Evolutionary conservation across 768 basidiomycete genomes (phyloP).

Genomic region (Macrolepiota dolichaula): DNA sequence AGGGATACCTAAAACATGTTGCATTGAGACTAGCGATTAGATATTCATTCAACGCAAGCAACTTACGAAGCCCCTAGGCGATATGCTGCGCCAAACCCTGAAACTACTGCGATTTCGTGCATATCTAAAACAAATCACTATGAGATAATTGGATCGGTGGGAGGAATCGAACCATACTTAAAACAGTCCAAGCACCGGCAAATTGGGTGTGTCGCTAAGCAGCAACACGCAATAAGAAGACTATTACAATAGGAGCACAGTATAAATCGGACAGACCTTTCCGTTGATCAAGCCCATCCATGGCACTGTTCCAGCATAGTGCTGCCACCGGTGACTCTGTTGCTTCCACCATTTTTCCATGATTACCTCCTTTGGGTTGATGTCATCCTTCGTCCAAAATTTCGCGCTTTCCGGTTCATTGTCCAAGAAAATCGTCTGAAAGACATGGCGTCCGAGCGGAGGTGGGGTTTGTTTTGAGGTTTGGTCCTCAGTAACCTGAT

Average conservation of each 20-base stretch:
- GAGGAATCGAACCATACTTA: background rate
- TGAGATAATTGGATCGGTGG: background rate
- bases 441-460: constrained; percentile 36
- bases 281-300: constrained; percentile 33
- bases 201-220: constrained; percentile 29
- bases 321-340: too few species aligned
- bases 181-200: constrained; percentile 33
- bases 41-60: background rate
- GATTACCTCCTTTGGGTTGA: constrained; percentile 31
- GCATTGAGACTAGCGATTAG: background rate
- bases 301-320: too few species aligned
- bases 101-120: constrained; percentile 37
- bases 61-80: constrained; percentile 32
- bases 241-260: background rate
- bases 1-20: constrained; percentile 24
- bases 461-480: too few species aligned
- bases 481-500: too few species aligned
- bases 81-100: constrained; percentile 35
- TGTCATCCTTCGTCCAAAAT: constrained; percentile 41
- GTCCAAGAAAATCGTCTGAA: constrained; percentile 45
- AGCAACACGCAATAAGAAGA: background rate
- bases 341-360: constrained; percentile 22
- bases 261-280: constrained; percentile 17
- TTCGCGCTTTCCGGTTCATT: constrained; percentile 31
- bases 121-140: constrained; percentile 22